A percentile compares a stretch with the other conserved stretches of the same genome.
phyloP scores from a whole-genome alignment of 345 rosid genomes.

The Bruguiera parviflora region DNA sequence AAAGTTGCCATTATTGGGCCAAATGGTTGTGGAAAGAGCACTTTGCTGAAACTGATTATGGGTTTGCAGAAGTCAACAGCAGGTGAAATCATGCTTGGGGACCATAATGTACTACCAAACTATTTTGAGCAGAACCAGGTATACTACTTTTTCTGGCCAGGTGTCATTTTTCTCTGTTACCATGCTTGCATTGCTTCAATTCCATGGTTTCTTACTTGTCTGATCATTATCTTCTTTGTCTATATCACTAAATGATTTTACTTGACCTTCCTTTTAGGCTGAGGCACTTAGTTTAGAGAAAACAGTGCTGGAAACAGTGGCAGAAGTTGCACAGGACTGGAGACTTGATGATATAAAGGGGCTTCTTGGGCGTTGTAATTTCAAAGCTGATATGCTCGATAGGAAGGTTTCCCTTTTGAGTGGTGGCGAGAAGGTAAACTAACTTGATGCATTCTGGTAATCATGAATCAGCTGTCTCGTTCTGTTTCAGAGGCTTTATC shows the following conservation, averaged over 20 bases:
- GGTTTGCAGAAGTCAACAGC: conserved; percentile 62
- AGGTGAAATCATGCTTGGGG: conserved; percentile 80
- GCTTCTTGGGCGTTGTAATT: conserved; percentile 94
- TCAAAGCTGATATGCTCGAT: conserved; percentile 94
- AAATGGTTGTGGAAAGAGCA: conserved; percentile 94
- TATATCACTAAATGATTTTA: conserved; percentile 12
- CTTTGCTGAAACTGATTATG: conserved; percentile 80
- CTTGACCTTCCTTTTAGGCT: conserved; percentile 43
- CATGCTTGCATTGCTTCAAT: not conserved
- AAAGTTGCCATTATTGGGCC: conserved; percentile 91
- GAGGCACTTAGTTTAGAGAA: conserved; percentile 93
- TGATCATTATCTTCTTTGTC: not conserved
- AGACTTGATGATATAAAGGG: conserved; percentile 91
- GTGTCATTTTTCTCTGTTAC: not conserved
- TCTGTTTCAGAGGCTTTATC: not conserved
- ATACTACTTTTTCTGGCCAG: conserved; percentile 4
- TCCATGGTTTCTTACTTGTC: not conserved
- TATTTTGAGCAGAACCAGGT: conserved; percentile 99
- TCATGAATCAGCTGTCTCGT: not conserved
- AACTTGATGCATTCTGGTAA: not conserved
- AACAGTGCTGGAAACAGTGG: conserved; percentile 83
- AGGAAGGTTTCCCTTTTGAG: conserved; percentile 84
- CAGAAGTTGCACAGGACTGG: conserved; percentile 93
- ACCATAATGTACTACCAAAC: conserved; percentile 91
- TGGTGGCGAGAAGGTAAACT: conserved; percentile 87